Base-by-base conservation (phyloP, 2,329 filamentous ascomycete genomes). In the Zalaria sp. region DNA sequence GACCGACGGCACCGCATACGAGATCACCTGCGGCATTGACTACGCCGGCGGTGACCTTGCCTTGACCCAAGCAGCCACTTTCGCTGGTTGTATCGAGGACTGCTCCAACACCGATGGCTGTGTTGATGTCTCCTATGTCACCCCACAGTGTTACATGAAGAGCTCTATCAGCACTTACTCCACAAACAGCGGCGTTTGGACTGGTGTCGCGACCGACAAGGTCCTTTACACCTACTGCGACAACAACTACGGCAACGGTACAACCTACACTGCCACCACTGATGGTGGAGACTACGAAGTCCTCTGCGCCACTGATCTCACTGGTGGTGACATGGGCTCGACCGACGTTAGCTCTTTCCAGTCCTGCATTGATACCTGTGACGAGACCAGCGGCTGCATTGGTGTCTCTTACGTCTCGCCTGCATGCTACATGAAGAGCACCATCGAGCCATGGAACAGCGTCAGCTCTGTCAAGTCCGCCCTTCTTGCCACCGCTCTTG, bases 71-170 rank as follows among this genome's bases (percentile, higher is more conserved):
- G 46, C 44, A 5, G 38, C 28, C 34, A 41, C 38, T 34, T 48
- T 55, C 43, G 39, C 48, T 34, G 40, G 40, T 25, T 54, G 53
- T 39, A 51, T 54, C 31, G 50, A 52, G 35, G 45, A 47, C 4
- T 53, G 51, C 34, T 41, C 46, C 5, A 35, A 41, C 5, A 49
- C 44, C 31, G 25, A n/a, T 8, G 37, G 43, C 18, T 51, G 50
- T 36, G 47, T 52, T 9, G 50, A 50, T 34, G 50, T 51, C n/a
- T 48, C 46, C 34, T 41, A 47, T 26, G 39, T 44, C 2, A 48
- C 48, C 7, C 34, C 42, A 3, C 46, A 49, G 2, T 55, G 52
- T 42, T 54, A 55, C 43, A 31, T 55, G 32, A 54, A 55, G 43
- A 42, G 34, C 7, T 42, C 37, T 3, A 25, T 53, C 32, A 35